A percentile compares a stretch with the other conserved stretches of the same genome.
phyloP scores from a whole-genome alignment of 192 early-diverging fungal species.

The Neocallimastix lanati region DNA sequence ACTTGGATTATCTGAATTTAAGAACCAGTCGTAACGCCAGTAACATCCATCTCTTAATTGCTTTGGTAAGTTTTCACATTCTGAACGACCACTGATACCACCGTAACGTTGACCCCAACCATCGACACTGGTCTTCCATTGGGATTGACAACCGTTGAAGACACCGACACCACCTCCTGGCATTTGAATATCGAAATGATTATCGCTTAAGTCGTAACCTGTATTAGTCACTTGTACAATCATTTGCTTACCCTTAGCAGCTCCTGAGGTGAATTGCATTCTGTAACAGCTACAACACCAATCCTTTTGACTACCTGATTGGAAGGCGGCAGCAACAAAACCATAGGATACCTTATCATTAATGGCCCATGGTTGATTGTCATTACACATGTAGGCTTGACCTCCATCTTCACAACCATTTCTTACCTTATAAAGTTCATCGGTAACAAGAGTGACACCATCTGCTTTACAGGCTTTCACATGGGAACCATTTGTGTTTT shows the following conservation, averaged over 20 bases:
- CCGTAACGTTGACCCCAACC: conserved; percentile 1
- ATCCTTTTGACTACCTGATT: no score
- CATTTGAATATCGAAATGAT: conserved; percentile 3
- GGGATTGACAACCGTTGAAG: neutral
- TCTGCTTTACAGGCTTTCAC: neutral
- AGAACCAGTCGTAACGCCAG: conserved; percentile 3
- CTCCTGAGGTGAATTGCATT: neutral
- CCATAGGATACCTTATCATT: neutral
- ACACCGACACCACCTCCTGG: no score
- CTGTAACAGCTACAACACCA: neutral
- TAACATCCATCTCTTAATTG: neutral
- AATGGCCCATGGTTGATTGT: no score
- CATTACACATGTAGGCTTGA: neutral
- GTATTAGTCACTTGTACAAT: no score
- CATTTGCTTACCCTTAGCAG: no score
- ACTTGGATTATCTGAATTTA: neutral
- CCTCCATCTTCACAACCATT: neutral
- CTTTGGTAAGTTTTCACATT: neutral
- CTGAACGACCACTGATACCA: neutral
- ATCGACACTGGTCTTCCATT: neutral
- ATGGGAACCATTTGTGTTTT: neutral
- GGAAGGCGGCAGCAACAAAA: conserved; percentile 1
- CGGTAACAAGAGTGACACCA: neutral
- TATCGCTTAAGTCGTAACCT: neutral
- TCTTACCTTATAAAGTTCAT: neutral